These are phyloP conservation scores for Acidiella bohemica DNA, from an alignment of 495 filamentous ascomycete species.

Conservation along the genomic window DNA sequence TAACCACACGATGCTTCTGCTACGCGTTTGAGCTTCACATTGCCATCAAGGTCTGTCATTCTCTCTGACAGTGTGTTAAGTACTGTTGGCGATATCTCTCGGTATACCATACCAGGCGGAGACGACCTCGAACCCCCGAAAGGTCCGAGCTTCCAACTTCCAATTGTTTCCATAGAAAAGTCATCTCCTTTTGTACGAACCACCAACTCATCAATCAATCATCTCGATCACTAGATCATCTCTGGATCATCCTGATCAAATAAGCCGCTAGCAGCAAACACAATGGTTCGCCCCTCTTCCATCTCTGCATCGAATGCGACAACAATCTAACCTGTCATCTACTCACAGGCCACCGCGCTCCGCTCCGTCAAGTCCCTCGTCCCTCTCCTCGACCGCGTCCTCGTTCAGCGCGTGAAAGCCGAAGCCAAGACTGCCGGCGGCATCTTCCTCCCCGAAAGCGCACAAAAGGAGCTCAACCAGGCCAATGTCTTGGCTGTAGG, in stretches of 20 bases:
- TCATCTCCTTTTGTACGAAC: background rate
- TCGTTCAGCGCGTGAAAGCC: constrained; percentile 95
- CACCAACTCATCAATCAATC: background rate
- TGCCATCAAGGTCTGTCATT: background rate
- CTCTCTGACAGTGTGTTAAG: too few relatives aligned
- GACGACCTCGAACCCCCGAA: too few relatives aligned
- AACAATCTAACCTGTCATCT: too few relatives aligned
- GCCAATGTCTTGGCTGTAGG: constrained; percentile 91
- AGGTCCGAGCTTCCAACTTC: constrained; percentile 1
- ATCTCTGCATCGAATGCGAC: too few relatives aligned
- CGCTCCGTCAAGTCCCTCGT: constrained; percentile 91
- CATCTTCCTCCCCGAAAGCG: constrained; percentile 94
- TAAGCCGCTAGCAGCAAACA: constrained; percentile 2
- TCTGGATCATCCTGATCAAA: background rate
- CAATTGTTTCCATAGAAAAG: constrained; percentile 3
- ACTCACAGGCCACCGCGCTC: constrained; percentile 43
- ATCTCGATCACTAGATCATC: background rate
- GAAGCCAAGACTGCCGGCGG: constrained; percentile 90
- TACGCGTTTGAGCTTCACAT: background rate
- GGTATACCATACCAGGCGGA: background rate
- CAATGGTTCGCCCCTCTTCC: constrained; percentile 21
- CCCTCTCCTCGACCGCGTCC: constrained; percentile 93
- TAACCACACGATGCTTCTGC: background rate
- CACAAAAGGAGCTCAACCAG: constrained; percentile 96
- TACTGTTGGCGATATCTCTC: background rate